Conservation (phyloP, 2,329 filamentous ascomycete species). For the Monosporascus sp. region DNA sequence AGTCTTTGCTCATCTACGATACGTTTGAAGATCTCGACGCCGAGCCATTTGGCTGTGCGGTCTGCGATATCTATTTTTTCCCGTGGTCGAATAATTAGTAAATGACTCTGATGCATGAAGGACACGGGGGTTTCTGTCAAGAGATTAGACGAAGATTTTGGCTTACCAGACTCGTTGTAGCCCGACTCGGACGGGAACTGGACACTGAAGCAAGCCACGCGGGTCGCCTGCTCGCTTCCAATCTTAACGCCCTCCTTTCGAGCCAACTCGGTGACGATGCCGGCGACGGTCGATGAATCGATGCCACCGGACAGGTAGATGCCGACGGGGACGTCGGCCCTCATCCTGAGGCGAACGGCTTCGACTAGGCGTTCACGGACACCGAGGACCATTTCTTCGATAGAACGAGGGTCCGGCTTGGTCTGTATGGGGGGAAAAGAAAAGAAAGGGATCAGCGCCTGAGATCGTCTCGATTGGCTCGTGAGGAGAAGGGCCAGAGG, state of each 20-base stretch:
- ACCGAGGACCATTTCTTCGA: constrained; percentile 43
- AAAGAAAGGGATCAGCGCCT: constrained; percentile 1
- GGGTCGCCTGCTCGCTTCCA: constrained; percentile 31
- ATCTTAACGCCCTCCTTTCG: constrained; percentile 36
- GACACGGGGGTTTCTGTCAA: no score
- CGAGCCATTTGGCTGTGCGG: constrained; percentile 28
- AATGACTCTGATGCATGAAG: no score
- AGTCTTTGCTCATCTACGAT: constrained; percentile 23
- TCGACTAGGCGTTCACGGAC: constrained; percentile 46
- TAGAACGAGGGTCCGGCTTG: constrained; percentile 32
- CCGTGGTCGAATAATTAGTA: neutral
- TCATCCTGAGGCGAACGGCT: constrained; percentile 42
- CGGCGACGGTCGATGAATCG: constrained; percentile 50
- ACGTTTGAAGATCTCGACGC: constrained; percentile 21
- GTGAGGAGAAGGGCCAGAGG: no score
- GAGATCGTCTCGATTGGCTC: no score
- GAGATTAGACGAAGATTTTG: no score
- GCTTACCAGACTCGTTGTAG: constrained; percentile 10
- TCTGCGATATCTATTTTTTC: constrained; percentile 39
- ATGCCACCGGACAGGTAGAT: constrained; percentile 52
- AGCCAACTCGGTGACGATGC: constrained; percentile 46
- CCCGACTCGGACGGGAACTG: constrained; percentile 41
- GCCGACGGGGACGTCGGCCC: constrained; percentile 52
- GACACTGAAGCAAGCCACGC: constrained; percentile 39
- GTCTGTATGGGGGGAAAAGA: constrained; percentile 10